A percentile compares a stretch with the other conserved stretches of the same genome.
Evolutionary conservation across 2,329 filamentous ascomycete species (phyloP).

Genomic region (Penicillium thymicola): DNA sequence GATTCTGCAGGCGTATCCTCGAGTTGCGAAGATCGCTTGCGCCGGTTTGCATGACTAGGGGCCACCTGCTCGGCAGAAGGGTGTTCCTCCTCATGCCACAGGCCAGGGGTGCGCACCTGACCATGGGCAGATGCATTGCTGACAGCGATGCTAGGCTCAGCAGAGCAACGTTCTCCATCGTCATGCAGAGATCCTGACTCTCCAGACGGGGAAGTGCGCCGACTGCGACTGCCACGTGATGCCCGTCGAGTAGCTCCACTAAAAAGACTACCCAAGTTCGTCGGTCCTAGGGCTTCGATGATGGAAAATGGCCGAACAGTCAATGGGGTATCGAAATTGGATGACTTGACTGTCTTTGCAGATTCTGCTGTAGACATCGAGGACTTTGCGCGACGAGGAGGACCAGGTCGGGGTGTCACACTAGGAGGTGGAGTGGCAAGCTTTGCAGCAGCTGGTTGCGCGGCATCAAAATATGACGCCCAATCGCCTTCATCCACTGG

Average conservation of each 20-base stretch:
- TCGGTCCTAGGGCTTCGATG: conserved; percentile 31
- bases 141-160: conserved; percentile 43
- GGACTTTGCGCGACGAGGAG: conserved; percentile 41
- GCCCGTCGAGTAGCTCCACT: conserved; percentile 40
- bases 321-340: conserved; percentile 24
- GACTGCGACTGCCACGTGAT: conserved; percentile 37
- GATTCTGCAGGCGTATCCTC: conserved; percentile 32
- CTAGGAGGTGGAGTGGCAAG: conserved; percentile 18
- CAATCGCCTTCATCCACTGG: conserved; percentile 50
- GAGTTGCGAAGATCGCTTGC: conserved; percentile 39
- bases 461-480: conserved; percentile 37
- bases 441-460: conserved; percentile 14
- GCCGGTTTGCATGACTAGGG: conserved; percentile 29
- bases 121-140: conserved; percentile 45
- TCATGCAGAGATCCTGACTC: conserved; percentile 35
- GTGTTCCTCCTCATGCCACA: conserved; percentile 29
- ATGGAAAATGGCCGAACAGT: conserved; percentile 26
- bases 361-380: conserved; percentile 48
- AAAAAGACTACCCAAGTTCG: conserved; percentile 40
- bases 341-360: conserved; percentile 43
- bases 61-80: conserved; percentile 12
- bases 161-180: conserved; percentile 36
- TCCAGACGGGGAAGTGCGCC: conserved; percentile 33
- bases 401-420: conserved; percentile 35
- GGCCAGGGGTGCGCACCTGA: conserved; percentile 40